A percentile compares a stretch with the other conserved stretches of the same genome.
Conservation (phyloP, 2,329 filamentous ascomycete genomes). For the Knoxdaviesia proteae region DNA sequence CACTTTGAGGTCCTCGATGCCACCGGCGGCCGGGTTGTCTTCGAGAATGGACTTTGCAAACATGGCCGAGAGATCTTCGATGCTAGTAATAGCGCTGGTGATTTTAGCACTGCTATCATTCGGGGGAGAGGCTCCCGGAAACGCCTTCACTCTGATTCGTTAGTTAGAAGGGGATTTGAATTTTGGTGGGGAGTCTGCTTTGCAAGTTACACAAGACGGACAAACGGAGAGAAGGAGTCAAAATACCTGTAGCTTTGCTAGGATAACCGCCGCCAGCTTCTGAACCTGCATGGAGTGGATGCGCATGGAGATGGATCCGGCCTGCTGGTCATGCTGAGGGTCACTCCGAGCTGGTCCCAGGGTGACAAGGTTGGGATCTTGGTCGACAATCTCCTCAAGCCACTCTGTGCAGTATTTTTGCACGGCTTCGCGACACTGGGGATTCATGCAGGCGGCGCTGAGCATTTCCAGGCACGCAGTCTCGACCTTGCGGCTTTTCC, state of each 20-base stretch:
- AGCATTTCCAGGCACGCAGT: conserved; percentile 73
- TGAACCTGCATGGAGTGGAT: conserved; percentile 40
- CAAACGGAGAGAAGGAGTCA: background rate
- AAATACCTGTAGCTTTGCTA: conserved; percentile 48
- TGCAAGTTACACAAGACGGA: conserved; percentile 1
- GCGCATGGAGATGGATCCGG: conserved; percentile 37
- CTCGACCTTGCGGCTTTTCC: conserved; percentile 72
- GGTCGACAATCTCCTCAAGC: conserved; percentile 66
- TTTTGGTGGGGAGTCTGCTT: no score
- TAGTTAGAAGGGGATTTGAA: conserved; percentile 13
- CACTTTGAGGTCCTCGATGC: background rate
- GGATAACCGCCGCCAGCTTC: conserved; percentile 49
- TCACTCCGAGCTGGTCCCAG: conserved; percentile 16
- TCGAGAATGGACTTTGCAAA: conserved; percentile 47
- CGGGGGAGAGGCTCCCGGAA: conserved; percentile 21
- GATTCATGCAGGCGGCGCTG: conserved; percentile 77
- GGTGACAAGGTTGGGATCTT: conserved; percentile 38
- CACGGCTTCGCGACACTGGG: conserved; percentile 62
- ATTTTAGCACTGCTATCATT: conserved; percentile 21
- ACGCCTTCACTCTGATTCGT: conserved; percentile 33
- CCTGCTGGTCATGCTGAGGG: conserved; percentile 35
- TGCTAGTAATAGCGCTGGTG: conserved; percentile 33
- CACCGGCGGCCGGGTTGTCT: conserved; percentile 22
- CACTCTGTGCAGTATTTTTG: conserved; percentile 69
- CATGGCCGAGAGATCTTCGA: conserved; percentile 42